Percentiles rank a stretch among this genome's conserved stretches.
Conservation (phyloP, 306 rosid species). For the Betula pendula region DNA sequence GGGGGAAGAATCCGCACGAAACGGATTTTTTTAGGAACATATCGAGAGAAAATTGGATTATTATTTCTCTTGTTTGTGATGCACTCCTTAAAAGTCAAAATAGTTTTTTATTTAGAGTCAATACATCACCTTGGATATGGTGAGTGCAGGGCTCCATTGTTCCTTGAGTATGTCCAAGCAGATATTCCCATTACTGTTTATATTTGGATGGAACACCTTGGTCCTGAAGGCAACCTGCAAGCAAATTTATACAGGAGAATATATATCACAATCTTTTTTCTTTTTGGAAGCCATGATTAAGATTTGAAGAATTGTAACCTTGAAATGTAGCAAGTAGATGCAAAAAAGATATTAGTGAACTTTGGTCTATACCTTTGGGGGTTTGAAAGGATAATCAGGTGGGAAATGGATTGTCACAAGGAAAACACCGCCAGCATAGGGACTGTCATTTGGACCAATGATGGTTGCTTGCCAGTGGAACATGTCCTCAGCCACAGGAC, state of each 20-base stretch:
- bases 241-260: neutral
- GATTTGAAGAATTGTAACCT: neutral
- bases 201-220: constrained; percentile 91
- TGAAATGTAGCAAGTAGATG: neutral
- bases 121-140: constrained; percentile 76
- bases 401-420: constrained; percentile 86
- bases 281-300: neutral
- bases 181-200: constrained; percentile 83
- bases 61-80: no score
- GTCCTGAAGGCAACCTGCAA: constrained; percentile 89
- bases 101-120: neutral
- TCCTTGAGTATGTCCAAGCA: constrained; percentile 94
- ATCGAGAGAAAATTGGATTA: no score
- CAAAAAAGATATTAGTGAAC: neutral
- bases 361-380: constrained; percentile 71
- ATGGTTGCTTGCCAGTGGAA: constrained; percentile 98
- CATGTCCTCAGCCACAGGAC: constrained; percentile 90
- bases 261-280: neutral
- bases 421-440: constrained; percentile 92
- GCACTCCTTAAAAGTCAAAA: neutral
- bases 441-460: constrained; percentile 95
- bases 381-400: constrained; percentile 97
- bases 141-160: constrained; percentile 99
- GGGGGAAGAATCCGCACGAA: no score
- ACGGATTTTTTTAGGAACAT: no score